A percentile compares a stretch with the other conserved stretches of the same genome.
phyloP scores from a whole-genome alignment of 495 filamentous ascomycete genomes.

The Aspergillus affinis region DNA sequence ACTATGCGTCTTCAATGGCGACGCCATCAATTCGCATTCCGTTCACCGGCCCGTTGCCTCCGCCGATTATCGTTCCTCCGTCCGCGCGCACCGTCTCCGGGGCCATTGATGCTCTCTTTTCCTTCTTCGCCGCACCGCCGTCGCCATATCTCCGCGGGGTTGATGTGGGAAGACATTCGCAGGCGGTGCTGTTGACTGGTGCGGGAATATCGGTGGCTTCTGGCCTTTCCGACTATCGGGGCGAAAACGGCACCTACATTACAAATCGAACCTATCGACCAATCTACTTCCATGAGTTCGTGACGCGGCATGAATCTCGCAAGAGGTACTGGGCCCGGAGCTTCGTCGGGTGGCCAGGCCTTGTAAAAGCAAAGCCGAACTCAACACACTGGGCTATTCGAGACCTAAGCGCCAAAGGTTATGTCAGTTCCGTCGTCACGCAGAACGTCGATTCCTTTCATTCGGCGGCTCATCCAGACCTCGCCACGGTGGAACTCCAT shows the following conservation, averaged over 20 bases:
- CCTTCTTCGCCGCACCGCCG: constrained; percentile 66
- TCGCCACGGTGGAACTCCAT: constrained; percentile 82
- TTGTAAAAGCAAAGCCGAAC: constrained; percentile 79
- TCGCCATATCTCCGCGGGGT: constrained; percentile 47
- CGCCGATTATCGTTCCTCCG: constrained; percentile 69
- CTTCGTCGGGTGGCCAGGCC: constrained; percentile 85
- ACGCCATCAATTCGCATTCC: constrained; percentile 82
- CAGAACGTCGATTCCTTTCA: constrained; percentile 98
- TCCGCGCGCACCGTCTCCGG: constrained; percentile 67
- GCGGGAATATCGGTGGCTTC: constrained; percentile 93
- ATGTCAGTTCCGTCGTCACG: constrained; percentile 77
- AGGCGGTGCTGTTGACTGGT: constrained; percentile 81
- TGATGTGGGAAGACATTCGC: constrained; percentile 44
- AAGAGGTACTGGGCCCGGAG: constrained; percentile 96
- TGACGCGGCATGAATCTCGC: constrained; percentile 75
- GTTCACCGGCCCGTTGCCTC: constrained; percentile 81
- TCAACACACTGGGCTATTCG: constrained; percentile 73
- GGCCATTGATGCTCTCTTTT: constrained; percentile 70
- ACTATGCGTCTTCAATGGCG: constrained; percentile 52
- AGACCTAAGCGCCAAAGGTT: constrained; percentile 65
- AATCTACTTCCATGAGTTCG: constrained; percentile 90
- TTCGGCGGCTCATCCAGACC: constrained; percentile 66
- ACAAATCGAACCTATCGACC: constrained; percentile 86
- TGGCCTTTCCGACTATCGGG: constrained; percentile 90
- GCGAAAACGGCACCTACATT: constrained; percentile 85